Evolutionary conservation across 164 flowering plant genomes (phyloP).

Genomic region (Vitis rotundifolia): DNA sequence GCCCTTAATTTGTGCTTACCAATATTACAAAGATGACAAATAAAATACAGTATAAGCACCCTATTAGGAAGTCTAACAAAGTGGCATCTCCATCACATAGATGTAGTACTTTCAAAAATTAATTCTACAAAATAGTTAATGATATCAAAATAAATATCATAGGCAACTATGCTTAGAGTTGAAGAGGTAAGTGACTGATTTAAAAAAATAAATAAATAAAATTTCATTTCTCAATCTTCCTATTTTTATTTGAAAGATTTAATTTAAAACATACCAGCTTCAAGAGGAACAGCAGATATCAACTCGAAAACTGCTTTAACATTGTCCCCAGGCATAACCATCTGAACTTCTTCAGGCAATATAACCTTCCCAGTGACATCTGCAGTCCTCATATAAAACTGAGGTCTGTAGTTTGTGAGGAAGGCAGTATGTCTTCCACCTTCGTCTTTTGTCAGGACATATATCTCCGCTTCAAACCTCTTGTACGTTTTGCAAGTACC

Average conservation of each 20-base stretch:
- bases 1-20: no score
- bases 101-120: no score
- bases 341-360: slow-evolving; percentile 92
- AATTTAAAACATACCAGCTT: slow-evolving; percentile 54
- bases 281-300: slow-evolving; percentile 80
- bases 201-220: not conserved
- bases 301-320: slow-evolving; percentile 91
- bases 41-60: no score
- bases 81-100: no score
- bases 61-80: no score
- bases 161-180: no score
- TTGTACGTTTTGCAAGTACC: slow-evolving; percentile 72
- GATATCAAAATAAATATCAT: no score
- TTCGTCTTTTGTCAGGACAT: slow-evolving; percentile 95
- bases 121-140: no score
- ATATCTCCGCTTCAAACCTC: slow-evolving; percentile 92
- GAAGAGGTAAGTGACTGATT: no score
- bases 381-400: slow-evolving; percentile 95
- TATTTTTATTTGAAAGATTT: not conserved
- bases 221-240: not conserved
- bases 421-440: slow-evolving; percentile 99
- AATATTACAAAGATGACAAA: no score
- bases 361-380: slow-evolving; percentile 94
- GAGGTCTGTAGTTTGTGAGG: slow-evolving; percentile 92
- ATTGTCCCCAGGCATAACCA: slow-evolving; percentile 99